Conservation (phyloP, 2,329 filamentous ascomycete genomes). For the Byssothecium circinans region DNA sequence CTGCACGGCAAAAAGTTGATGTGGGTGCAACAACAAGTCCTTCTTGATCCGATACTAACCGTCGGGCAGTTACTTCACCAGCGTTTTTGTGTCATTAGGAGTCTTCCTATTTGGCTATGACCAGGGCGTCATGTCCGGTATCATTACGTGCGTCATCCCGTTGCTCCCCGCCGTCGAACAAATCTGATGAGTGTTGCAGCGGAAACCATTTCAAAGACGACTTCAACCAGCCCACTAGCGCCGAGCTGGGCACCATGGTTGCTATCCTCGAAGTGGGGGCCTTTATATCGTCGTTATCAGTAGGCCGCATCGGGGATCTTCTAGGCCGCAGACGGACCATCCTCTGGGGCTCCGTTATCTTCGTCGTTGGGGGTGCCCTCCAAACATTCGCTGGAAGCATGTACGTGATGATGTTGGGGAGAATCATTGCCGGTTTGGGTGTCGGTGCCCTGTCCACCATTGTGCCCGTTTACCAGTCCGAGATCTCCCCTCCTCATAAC, state of each 20-base stretch:
- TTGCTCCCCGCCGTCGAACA: conserved; percentile 21
- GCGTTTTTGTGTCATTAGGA: conserved; percentile 82
- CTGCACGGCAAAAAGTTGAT: conserved; percentile 93
- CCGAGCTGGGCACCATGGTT: conserved; percentile 94
- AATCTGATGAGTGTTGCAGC: conserved; percentile 53
- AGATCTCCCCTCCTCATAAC: conserved; percentile 86
- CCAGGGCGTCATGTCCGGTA: conserved; percentile 83
- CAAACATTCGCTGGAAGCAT: conserved; percentile 82
- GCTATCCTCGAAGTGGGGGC: conserved; percentile 94
- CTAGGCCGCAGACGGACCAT: conserved; percentile 89
- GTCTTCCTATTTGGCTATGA: conserved; percentile 91
- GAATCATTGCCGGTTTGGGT: conserved; percentile 55
- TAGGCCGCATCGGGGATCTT: conserved; percentile 87
- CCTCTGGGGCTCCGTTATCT: conserved; percentile 88
- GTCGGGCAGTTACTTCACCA: conserved; percentile 81
- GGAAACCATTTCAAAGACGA: conserved; percentile 88
- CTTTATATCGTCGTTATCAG: conserved; percentile 81
- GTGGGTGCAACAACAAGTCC: conserved; percentile 57
- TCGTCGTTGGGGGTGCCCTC: conserved; percentile 78
- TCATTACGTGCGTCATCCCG: conserved; percentile 62
- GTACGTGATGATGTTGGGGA: conserved; percentile 73
- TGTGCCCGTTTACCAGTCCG: conserved; percentile 57
- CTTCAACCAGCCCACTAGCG: conserved; percentile 83
- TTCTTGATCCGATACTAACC: conserved; percentile 10
- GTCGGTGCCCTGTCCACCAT: conserved; percentile 55